Evolutionary conservation across 148 eudicot genomes (phyloP).

Genomic region (Talinum fruticosum): DNA sequence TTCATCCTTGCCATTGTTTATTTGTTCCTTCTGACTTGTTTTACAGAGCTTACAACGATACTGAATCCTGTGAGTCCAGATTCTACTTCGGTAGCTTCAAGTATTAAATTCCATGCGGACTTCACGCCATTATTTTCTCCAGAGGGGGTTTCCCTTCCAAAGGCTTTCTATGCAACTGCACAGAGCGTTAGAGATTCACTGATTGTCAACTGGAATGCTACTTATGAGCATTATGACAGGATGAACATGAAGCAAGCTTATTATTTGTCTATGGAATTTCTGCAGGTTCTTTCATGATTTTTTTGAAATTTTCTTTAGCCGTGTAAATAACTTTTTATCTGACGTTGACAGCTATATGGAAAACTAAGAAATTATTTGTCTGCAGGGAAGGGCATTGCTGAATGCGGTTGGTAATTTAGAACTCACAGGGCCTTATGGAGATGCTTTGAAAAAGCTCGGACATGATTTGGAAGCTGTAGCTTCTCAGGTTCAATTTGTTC

Average conservation of each 20-base stretch:
- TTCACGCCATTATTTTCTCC: slow-evolving; percentile 67
- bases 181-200: slow-evolving; percentile 70
- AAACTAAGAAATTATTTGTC: not conserved
- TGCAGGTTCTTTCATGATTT: slow-evolving; percentile 48
- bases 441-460: slow-evolving; percentile 64
- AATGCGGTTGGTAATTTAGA: slow-evolving; percentile 77
- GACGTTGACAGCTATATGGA: not conserved
- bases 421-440: slow-evolving; percentile 63
- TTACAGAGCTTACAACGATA: not conserved
- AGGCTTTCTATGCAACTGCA: slow-evolving; percentile 76
- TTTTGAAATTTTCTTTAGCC: not conserved
- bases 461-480: slow-evolving; percentile 66
- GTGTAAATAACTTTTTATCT: not conserved
- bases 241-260: slow-evolving; percentile 82
- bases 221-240: slow-evolving; percentile 58
- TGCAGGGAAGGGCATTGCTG: slow-evolving; percentile 67
- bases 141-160: slow-evolving; percentile 52
- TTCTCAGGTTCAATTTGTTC: slow-evolving; percentile 43
- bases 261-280: slow-evolving; percentile 78
- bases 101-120: slow-evolving; percentile 67
- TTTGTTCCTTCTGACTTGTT: not conserved
- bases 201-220: slow-evolving; percentile 68
- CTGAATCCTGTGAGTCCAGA: slow-evolving; percentile 11
- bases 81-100: slow-evolving; percentile 25
- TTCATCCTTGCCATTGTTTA: not conserved